phyloP scores from a whole-genome alignment of 306 rosid genomes.

The Begonia fuchsioides region DNA sequence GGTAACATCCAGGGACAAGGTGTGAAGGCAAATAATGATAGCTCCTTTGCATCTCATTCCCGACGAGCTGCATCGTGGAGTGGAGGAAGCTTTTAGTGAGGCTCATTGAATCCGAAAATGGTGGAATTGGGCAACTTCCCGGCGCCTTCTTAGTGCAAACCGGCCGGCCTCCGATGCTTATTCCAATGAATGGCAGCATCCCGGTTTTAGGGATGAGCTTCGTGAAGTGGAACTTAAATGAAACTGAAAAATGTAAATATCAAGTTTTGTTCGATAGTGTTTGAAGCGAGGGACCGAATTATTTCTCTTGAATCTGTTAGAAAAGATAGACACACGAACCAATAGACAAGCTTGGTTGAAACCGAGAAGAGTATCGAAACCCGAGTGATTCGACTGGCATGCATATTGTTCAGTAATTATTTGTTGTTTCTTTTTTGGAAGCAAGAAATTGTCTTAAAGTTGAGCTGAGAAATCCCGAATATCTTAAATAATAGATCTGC shows the following conservation, averaged over 20 bases:
- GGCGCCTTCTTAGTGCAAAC: slow-evolving; percentile 26
- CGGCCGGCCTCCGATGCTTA: slow-evolving; percentile 21
- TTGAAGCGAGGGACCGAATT: slow-evolving; percentile 25
- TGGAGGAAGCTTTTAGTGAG: slow-evolving; percentile 41
- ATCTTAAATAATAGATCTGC: no score
- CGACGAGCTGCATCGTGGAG: slow-evolving; percentile 83
- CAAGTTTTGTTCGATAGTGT: slow-evolving; percentile 48
- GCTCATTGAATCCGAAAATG: slow-evolving; percentile 19
- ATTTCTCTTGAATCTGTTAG: slow-evolving; percentile 31
- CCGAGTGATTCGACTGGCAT: slow-evolving; percentile 12
- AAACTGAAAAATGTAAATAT: slow-evolving; percentile 57
- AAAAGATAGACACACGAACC: slow-evolving; percentile 19
- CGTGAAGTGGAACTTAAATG: slow-evolving; percentile 78
- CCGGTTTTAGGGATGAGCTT: slow-evolving; percentile 46
- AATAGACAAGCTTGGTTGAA: slow-evolving; percentile 19
- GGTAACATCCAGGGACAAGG: slow-evolving; percentile 34
- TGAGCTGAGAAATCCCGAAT: slow-evolving; percentile 14
- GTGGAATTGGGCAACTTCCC: slow-evolving; percentile 31
- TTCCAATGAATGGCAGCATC: slow-evolving; percentile 23
- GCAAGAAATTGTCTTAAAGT: slow-evolving; percentile 16
- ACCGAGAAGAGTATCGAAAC: slow-evolving; percentile 9
- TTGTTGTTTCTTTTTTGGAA: slow-evolving; percentile 26
- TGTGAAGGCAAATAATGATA: slow-evolving; percentile 7
- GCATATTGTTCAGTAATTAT: slow-evolving; percentile 48
- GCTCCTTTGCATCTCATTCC: slow-evolving; percentile 23